Evolutionary conservation across 441 rosid species (phyloP).

Genomic region (Capsella rubella): DNA sequence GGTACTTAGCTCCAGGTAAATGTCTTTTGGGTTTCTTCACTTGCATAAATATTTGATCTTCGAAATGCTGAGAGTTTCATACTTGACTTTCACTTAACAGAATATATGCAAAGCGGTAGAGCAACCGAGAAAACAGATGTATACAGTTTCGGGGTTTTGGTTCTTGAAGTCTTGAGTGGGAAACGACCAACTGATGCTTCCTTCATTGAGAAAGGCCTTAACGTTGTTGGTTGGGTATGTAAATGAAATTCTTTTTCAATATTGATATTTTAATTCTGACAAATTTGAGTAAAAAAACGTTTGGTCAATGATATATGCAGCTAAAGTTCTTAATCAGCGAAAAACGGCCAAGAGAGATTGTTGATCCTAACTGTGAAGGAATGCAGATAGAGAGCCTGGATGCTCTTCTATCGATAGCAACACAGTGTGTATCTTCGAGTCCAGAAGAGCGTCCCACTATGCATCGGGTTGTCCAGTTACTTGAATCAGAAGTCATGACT

Average conservation of each 20-base stretch:
- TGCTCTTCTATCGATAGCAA: conserved; percentile 86
- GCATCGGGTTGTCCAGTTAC: conserved; percentile 94
- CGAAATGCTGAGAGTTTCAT: not conserved
- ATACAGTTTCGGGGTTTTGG: conserved; percentile 93
- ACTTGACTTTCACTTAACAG: conserved; percentile 47
- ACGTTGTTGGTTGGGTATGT: conserved; percentile 97
- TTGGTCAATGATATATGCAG: conserved; percentile 55
- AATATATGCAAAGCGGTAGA: conserved; percentile 98
- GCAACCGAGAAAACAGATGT: conserved; percentile 99
- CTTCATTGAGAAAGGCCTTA: conserved; percentile 95
- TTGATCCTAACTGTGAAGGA: conserved; percentile 84
- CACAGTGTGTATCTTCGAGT: conserved; percentile 77
- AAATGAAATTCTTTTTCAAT: conserved; percentile 13
- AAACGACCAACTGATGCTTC: conserved; percentile 98
- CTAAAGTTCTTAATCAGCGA: conserved; percentile 77
- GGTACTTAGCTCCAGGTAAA: conserved; percentile 97
- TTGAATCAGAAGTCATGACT: conserved; percentile 98
- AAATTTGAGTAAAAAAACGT: not conserved
- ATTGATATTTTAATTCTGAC: not conserved
- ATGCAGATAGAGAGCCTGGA: conserved; percentile 81
- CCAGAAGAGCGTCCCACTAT: conserved; percentile 97
- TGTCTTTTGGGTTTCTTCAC: not conserved
- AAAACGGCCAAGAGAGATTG: conserved; percentile 75
- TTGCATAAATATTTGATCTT: conserved; percentile 15
- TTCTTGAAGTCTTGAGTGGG: conserved; percentile 96